A percentile compares a stretch with the other conserved stretches of the same genome.
These are phyloP conservation scores for Chytriomyces confervae DNA, from an alignment of 192 early-diverging fungal species.

Conservation along the genomic window DNA sequence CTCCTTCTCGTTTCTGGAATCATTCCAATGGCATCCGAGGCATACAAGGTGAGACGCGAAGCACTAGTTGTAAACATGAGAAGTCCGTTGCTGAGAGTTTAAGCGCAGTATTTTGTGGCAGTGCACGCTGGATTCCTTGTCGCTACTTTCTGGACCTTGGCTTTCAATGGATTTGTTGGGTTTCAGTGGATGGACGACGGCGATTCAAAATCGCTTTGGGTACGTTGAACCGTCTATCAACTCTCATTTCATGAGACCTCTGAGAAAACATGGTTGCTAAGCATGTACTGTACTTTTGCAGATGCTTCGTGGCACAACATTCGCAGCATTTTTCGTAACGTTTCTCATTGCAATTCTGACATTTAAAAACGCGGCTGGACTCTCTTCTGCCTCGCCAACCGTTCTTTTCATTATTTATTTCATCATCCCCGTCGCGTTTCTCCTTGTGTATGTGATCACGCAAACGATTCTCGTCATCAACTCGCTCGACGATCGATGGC, in stretches of 20 bases:
- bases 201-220: conserved; percentile 86
- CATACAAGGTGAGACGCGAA: conserved; percentile 64
- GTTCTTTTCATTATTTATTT: conserved; percentile 83
- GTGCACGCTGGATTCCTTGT: conserved; percentile 77
- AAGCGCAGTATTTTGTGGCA: conserved; percentile 77
- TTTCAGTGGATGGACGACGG: conserved; percentile 95
- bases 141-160: conserved; percentile 84
- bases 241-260: too few relatives aligned
- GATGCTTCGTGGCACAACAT: conserved; percentile 79
- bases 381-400: conserved; percentile 64
- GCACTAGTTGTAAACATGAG: background rate
- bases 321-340: conserved; percentile 74
- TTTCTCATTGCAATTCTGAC: conserved; percentile 81
- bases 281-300: conserved; percentile 19
- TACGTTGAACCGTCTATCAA: conserved; percentile 34
- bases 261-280: too few relatives aligned
- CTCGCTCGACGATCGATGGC: conserved; percentile 91
- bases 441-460: conserved; percentile 79
- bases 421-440: conserved; percentile 75
- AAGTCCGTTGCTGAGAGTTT: background rate
- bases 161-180: conserved; percentile 89
- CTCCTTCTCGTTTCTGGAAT: conserved; percentile 88
- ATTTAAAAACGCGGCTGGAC: conserved; percentile 65
- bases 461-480: conserved; percentile 88
- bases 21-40: conserved; percentile 75